A percentile compares a stretch with the other conserved stretches of the same genome.
phyloP scores from a whole-genome alignment of 2,329 filamentous ascomycete species.

The Balansia obtecta region DNA sequence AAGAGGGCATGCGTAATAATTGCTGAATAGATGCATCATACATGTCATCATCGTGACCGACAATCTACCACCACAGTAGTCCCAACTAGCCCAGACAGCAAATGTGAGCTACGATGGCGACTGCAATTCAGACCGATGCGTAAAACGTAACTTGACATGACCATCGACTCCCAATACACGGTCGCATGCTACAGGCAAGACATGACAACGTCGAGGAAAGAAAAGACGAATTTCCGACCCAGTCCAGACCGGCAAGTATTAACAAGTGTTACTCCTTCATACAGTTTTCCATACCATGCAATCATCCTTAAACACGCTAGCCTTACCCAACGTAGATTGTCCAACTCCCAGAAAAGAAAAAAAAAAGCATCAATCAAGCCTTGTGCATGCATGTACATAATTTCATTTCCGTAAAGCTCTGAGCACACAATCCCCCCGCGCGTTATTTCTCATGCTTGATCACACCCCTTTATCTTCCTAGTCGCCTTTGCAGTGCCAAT shows the following conservation, averaged over 20 bases:
- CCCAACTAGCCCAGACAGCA: no score
- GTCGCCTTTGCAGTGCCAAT: constrained; percentile 78
- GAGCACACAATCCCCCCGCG: background rate
- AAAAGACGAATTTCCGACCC: background rate
- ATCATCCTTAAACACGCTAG: background rate
- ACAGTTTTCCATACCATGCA: background rate
- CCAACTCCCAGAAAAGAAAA: constrained; percentile 3
- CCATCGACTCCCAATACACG: no score
- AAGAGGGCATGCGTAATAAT: no score
- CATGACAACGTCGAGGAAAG: background rate
- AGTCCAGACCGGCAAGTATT: background rate
- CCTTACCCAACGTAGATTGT: background rate
- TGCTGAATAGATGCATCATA: no score
- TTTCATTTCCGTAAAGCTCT: constrained; percentile 2
- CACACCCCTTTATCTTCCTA: constrained; percentile 40
- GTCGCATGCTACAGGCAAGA: no score
- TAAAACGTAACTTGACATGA: no score
- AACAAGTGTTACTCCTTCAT: background rate
- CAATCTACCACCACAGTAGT: no score
- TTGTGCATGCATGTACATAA: constrained; percentile 2
- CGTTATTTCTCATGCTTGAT: constrained; percentile 10
- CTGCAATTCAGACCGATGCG: no score
- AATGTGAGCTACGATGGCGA: no score
- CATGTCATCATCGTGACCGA: no score
- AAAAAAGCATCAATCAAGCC: constrained; percentile 1